These are phyloP conservation scores for Botrytis byssoidea DNA, from an alignment of 2,329 filamentous ascomycete species.

Conservation along the genomic window DNA sequence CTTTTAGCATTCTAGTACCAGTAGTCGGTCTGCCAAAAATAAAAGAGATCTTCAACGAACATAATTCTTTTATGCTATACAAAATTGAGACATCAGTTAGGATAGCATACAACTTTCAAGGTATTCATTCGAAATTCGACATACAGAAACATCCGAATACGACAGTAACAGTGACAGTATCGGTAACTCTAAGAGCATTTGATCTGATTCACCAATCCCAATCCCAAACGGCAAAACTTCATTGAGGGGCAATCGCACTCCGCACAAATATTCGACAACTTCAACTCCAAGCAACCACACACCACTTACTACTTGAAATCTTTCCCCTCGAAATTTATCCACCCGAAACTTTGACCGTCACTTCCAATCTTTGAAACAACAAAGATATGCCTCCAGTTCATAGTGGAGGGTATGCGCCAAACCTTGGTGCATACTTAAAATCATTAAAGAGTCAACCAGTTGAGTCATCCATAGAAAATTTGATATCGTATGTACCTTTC, in stretches of 20 bases:
- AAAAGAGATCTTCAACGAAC: neutral
- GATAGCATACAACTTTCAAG: neutral
- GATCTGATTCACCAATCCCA: neutral
- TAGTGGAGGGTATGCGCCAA: conserved; percentile 59
- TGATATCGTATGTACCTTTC: conserved; percentile 63
- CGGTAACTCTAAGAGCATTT: neutral
- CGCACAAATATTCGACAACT: neutral
- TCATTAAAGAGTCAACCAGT: conserved; percentile 72
- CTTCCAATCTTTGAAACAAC: neutral
- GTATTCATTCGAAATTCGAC: neutral
- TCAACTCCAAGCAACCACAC: neutral
- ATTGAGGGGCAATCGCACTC: neutral
- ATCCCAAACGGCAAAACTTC: neutral
- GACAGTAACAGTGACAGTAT: neutral
- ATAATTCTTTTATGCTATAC: neutral
- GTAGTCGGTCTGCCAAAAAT: neutral
- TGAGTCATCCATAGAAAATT: conserved; percentile 78
- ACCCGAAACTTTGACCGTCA: neutral
- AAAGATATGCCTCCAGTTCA: conserved; percentile 9
- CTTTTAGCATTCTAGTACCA: neutral
- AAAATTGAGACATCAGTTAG: neutral
- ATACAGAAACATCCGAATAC: neutral
- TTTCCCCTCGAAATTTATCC: neutral
- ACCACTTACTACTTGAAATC: neutral
- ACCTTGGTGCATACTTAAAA: conserved; percentile 74